Evolutionary conservation across 1,284 basidiomycete genomes (phyloP), one percentile per base, ranked within the genome.

Genomic region (Dichomitus squalens): DNA sequence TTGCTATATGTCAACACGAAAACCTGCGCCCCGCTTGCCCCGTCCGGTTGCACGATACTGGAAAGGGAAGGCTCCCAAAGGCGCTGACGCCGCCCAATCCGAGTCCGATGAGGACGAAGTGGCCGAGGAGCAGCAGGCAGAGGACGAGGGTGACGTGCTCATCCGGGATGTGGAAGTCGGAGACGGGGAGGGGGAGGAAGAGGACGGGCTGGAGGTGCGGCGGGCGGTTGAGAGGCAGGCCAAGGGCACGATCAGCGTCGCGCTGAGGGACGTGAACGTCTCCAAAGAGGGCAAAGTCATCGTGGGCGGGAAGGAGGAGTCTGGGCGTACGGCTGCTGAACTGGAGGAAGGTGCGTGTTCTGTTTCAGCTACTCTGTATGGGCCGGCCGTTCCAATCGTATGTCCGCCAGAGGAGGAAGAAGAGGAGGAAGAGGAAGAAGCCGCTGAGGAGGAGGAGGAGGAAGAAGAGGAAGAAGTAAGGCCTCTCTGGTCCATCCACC

Each of bases 11-110:
- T 67, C 66, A 3, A 53, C 66, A 25, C 80, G 85, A 56, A 92
- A 91, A 65, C 83, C 84, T 60, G 90, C 89, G 12, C 82, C 87
- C 16, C 84, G 90, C 18, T 79, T 86, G 9, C 81, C 89, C 20
- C 78, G 81, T 48, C 90, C 92, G 12, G 90, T 85, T 5, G 87
- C 83, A 20, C 86, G 90, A 7, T 93, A 93, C 72, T 90, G 90
- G 87, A 90, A 89, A 66, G 90, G 92, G 55, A 92, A 92, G 65
- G 90, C 86, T 0, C 91, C 91, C 0, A 92, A 92, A 72, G 90
- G 89, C 48, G 80, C 76, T 70, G 88, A 87, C 50, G 80, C 76
- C 39, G 73, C 73, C 1, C 83, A 83, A 29, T 74, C 76, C 27
- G 77, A 82, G 20, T 86, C 85, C 1, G 87, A 89, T 59, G 87